These are phyloP conservation scores for Musa troglodytarum DNA, from an alignment of 176 grass and related monocot species.

Conservation along the genomic window DNA sequence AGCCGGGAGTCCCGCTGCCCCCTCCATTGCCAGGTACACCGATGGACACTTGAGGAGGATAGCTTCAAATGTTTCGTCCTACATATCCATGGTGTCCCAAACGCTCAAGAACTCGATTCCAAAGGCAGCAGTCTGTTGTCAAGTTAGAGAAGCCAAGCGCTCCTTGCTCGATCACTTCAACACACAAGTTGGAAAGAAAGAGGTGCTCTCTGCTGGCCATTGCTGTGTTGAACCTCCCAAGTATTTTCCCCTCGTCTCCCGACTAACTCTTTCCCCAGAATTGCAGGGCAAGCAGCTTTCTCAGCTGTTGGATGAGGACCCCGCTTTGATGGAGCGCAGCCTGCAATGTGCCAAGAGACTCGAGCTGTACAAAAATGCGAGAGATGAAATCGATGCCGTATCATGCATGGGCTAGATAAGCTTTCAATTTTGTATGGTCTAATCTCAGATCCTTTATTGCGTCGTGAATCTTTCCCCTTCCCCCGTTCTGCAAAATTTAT, in stretches of 20 bases:
- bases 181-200: conserved; percentile 11
- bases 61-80: conserved; percentile 16
- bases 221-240: background rate
- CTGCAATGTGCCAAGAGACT: conserved; percentile 17
- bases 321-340: conserved; percentile 23
- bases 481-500: too few species aligned
- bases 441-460: too few species aligned
- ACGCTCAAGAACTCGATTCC: conserved; percentile 17
- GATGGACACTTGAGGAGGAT: conserved; percentile 12
- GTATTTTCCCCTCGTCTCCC: background rate
- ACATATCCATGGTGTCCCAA: conserved; percentile 11
- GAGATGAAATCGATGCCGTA: conserved; percentile 15
- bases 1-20: background rate
- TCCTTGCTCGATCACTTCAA: conserved; percentile 19
- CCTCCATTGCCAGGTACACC: background rate
- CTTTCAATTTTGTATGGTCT: background rate
- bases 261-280: background rate
- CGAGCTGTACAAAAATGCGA: conserved; percentile 19
- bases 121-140: conserved; percentile 17
- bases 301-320: conserved; percentile 18
- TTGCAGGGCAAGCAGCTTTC: conserved; percentile 24
- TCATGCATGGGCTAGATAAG: conserved; percentile 15
- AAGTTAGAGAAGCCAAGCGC: conserved; percentile 23
- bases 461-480: too few species aligned
- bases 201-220: conserved; percentile 4